Conservation (phyloP, 306 rosid genomes). For the Sophora flavescens region DNA sequence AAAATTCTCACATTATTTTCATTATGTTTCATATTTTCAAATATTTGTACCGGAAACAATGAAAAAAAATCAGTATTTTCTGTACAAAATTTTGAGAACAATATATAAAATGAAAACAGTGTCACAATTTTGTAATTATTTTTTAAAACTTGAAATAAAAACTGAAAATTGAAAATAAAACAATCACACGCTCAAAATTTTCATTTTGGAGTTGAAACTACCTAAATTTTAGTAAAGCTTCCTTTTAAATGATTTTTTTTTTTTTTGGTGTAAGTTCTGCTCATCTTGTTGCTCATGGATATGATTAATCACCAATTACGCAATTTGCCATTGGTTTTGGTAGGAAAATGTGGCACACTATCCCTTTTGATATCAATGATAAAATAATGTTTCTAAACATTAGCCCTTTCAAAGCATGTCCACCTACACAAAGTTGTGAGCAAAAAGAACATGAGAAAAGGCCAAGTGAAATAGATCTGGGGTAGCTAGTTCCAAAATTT, state of each 20-base stretch:
- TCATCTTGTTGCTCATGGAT: not conserved
- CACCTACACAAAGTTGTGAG: not conserved
- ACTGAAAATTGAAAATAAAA: too few relatives aligned
- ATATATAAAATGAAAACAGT: too few relatives aligned
- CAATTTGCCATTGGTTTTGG: slow-evolving; percentile 4
- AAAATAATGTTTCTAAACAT: not conserved
- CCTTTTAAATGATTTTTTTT: not conserved
- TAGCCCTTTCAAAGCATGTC: slow-evolving; percentile 31
- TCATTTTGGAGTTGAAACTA: too few relatives aligned
- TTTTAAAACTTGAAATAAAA: too few relatives aligned
- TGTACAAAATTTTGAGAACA: too few relatives aligned
- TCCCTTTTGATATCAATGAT: slow-evolving; percentile 5
- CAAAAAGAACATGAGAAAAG: slow-evolving; percentile 44
- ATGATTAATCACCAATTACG: not conserved
- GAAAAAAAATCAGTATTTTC: too few relatives aligned
- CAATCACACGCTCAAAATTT: too few relatives aligned
- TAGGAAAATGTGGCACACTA: not conserved
- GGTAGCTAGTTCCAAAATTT: slow-evolving; percentile 13
- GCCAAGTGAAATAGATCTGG: slow-evolving; percentile 34
- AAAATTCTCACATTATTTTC: too few relatives aligned
- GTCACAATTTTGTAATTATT: too few relatives aligned
- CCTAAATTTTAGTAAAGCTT: not conserved
- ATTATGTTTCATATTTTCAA: too few relatives aligned
- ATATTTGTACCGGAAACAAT: too few relatives aligned
- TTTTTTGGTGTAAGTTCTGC: not conserved